Percentiles rank a stretch among this genome's conserved stretches.
These are phyloP conservation scores for Fraxinus anomala DNA, from an alignment of 257 asterid genomes.

Conservation along the genomic window DNA sequence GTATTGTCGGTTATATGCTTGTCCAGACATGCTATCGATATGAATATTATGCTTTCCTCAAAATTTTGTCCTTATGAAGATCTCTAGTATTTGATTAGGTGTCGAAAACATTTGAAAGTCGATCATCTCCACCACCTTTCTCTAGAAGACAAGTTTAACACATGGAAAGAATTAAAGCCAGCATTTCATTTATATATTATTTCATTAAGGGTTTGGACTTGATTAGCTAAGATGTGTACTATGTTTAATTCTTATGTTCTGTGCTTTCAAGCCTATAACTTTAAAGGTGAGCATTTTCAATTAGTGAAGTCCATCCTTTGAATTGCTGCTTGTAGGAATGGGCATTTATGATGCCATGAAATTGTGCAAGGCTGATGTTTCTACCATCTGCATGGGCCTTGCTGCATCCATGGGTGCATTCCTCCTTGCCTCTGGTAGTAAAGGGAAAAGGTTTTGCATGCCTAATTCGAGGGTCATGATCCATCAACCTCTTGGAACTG, in stretches of 20 bases:
- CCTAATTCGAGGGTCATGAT: constrained; percentile 97
- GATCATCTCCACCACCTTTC: background rate
- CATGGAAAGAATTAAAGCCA: background rate
- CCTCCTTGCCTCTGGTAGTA: constrained; percentile 82
- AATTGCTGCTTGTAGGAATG: constrained; percentile 60
- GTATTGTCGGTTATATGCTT: background rate
- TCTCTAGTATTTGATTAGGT: background rate
- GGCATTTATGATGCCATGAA: constrained; percentile 99
- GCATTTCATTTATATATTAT: background rate
- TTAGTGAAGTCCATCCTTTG: background rate
- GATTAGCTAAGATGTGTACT: background rate
- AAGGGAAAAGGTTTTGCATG: constrained; percentile 97
- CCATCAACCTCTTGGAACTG: constrained; percentile 88
- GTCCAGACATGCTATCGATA: background rate
- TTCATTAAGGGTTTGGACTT: background rate
- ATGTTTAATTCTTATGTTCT: background rate
- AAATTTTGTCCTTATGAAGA: background rate
- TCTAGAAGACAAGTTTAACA: background rate
- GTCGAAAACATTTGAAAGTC: background rate
- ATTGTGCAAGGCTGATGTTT: constrained; percentile 93
- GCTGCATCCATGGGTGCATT: constrained; percentile 98
- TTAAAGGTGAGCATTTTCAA: constrained; percentile 7
- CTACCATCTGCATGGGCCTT: constrained; percentile 89
- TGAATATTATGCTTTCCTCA: background rate
- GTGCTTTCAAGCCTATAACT: background rate